Base-by-base conservation (phyloP, 345 rosid genomes). In the Populus simonii region DNA sequence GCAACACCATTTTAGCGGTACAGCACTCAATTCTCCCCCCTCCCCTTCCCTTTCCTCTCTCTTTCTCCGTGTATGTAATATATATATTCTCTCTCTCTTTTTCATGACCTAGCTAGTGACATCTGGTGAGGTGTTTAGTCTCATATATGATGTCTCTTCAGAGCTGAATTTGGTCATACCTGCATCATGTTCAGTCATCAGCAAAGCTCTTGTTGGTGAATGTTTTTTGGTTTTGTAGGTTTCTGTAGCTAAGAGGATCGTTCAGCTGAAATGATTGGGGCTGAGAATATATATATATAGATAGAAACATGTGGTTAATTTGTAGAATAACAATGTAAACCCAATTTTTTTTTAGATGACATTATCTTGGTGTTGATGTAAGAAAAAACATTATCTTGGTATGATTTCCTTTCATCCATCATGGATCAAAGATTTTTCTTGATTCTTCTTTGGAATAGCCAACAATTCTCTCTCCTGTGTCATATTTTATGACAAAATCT, bases 1-100 rank as follows among this genome's bases (percentile, higher is more conserved):
- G 99, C 97, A 91, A 90, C 93, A 93, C 97, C 82, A 86, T 92
- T 78, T 84, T 96, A 84, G 99, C 93, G 94, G 99, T 96, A 94
- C 77, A 71, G 2, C 70, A 69, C 83, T 83, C 69, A 63, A 73
- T 83, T 85, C 80, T 15, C 20, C 36, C 53, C n/a, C 53, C 22
- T 66, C 22, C 51, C 9, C 8, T 12, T 13, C 25, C 31, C 70
- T 38, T 61, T 39, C 31, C 18, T 68, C 45, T 72, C 27, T 72
- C 8, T 33, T 10, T 31, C 25, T n/a, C 20, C 11, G 61, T 53
- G 23, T 7, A 7, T 18, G 9, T 53, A 18, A 18, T 7, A 22
- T 57, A n/a, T 57, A 57, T 3, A 41, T 63, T 55, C 23, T 20
- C 69, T 29, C 59, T 45, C 29, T 62, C n/a, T 71, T 35, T 63